phyloP scores from a whole-genome alignment of 345 rosid genomes.

The Hibiscus tridactylites region DNA sequence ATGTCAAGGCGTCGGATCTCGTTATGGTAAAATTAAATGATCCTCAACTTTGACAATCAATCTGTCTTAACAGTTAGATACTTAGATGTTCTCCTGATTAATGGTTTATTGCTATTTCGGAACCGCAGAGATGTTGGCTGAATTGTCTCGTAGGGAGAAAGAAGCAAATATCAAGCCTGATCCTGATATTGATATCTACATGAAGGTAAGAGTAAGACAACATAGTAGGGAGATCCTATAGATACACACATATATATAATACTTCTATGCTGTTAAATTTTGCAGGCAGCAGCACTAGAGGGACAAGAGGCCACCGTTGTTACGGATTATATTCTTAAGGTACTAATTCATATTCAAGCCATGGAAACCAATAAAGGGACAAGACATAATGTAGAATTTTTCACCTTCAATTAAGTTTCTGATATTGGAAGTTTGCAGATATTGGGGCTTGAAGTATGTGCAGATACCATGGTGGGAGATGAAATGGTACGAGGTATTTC shows the following conservation, averaged over 20 bases:
- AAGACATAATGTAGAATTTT: conserved; percentile 1
- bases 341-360: neutral
- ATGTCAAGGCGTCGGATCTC: conserved; percentile 71
- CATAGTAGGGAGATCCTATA: neutral
- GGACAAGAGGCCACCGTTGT: conserved; percentile 9
- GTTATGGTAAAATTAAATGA: conserved; percentile 27
- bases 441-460: conserved; percentile 55
- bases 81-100: no score
- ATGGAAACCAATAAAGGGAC: neutral
- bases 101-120: neutral
- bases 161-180: conserved; percentile 4
- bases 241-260: neutral
- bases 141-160: conserved; percentile 4
- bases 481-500: conserved; percentile 63
- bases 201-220: neutral
- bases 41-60: neutral
- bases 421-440: conserved; percentile 25
- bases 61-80: neutral
- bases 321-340: conserved; percentile 11
- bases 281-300: conserved; percentile 4
- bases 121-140: neutral
- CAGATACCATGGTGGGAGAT: conserved; percentile 58
- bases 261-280: neutral
- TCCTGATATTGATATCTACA: conserved; percentile 1
- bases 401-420: neutral